Evolutionary conservation across 1,284 basidiomycete species (phyloP).

Genomic region (Lignosus rhinocerotis): DNA sequence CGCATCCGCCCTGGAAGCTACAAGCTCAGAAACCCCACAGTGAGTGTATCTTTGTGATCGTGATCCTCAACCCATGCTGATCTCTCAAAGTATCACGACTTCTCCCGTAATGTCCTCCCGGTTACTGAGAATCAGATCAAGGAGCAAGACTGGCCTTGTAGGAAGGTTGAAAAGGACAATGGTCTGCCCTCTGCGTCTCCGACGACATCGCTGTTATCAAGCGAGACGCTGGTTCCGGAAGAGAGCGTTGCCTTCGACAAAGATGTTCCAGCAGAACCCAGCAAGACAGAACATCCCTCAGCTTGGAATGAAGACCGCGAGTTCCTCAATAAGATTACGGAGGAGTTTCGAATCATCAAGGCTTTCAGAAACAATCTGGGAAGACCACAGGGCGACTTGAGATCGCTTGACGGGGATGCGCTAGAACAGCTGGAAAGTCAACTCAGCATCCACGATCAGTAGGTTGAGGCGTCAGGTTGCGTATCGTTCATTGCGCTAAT

Average conservation of each 20-base stretch:
- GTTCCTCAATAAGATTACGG: conserved; percentile 5
- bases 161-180: neutral
- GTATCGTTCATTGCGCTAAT: neutral
- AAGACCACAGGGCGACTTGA: conserved; percentile 15
- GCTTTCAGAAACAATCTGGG: conserved; percentile 22
- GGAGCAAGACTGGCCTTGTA: conserved; percentile 21
- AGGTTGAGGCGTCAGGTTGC: neutral
- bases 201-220: neutral
- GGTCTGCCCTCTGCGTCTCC: neutral
- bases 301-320: neutral
- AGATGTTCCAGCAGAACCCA: neutral
- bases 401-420: conserved; percentile 21
- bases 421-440: conserved; percentile 23
- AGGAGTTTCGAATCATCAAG: conserved; percentile 18
- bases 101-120: conserved; percentile 26
- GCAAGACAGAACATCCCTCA: neutral
- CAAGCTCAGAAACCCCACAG: conserved; percentile 23
- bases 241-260: neutral
- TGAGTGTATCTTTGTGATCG: neutral
- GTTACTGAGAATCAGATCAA: conserved; percentile 23
- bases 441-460: conserved; percentile 28
- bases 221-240: neutral
- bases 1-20: conserved; percentile 11
- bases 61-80: neutral
- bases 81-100: conserved; percentile 20